Evolutionary conservation across 2,329 filamentous ascomycete species (phyloP).

Genomic region (Aquanectria penicillioides): DNA sequence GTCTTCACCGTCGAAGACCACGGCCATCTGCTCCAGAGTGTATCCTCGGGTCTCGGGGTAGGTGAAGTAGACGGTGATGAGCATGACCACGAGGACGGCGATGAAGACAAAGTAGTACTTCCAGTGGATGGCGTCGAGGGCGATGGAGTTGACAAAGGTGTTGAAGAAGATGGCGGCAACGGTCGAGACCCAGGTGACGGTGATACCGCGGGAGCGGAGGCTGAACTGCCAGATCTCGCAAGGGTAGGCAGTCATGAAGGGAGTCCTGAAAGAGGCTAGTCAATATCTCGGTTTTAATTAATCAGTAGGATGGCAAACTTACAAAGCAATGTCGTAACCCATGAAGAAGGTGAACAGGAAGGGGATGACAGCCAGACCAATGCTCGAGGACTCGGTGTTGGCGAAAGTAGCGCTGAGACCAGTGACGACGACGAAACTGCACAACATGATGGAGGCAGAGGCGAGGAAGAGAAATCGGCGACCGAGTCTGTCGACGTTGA

Average conservation of each 20-base stretch:
- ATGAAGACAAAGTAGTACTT: slow-evolving; percentile 33
- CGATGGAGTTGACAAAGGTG: slow-evolving; percentile 48
- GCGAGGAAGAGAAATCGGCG: slow-evolving; percentile 53
- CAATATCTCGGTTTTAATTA: background rate
- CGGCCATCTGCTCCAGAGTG: slow-evolving; percentile 37
- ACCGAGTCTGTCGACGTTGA: slow-evolving; percentile 52
- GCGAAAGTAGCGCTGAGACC: slow-evolving; percentile 46
- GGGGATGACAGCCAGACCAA: slow-evolving; percentile 57
- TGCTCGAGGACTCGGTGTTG: slow-evolving; percentile 38
- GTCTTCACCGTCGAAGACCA: slow-evolving; percentile 36
- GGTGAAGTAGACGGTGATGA: slow-evolving; percentile 35
- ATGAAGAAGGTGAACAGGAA: slow-evolving; percentile 60
- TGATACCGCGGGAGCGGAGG: slow-evolving; percentile 50
- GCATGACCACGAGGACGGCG: slow-evolving; percentile 30
- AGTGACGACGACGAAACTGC: slow-evolving; percentile 52
- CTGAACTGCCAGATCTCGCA: slow-evolving; percentile 48
- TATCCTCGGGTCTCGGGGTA: slow-evolving; percentile 47
- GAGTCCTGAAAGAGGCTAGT: slow-evolving; percentile 41
- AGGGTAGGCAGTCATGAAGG: slow-evolving; percentile 55
- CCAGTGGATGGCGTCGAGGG: slow-evolving; percentile 33
- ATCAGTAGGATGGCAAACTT: background rate
- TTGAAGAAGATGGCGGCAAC: slow-evolving; percentile 46
- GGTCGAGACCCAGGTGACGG: slow-evolving; percentile 55
- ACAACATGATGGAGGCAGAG: slow-evolving; percentile 48
- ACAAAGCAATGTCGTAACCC: slow-evolving; percentile 55